phyloP scores from a whole-genome alignment of 2,329 filamentous ascomycete species.

The Cordyceps pruinosa region DNA sequence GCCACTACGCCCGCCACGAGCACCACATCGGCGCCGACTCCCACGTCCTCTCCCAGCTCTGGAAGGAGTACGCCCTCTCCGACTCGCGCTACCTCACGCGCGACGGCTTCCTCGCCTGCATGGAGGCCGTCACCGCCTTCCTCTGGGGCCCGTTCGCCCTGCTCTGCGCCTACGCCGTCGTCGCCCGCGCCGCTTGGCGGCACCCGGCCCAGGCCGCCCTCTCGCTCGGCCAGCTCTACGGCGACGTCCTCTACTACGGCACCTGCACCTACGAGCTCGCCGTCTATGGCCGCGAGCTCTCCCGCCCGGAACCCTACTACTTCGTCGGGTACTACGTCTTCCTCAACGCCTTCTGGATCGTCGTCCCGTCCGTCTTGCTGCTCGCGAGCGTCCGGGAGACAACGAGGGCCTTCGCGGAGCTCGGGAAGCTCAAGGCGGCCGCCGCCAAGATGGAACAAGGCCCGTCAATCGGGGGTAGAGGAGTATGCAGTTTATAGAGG shows the following conservation, averaged over 20 bases:
- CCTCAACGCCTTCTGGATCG: conserved; percentile 40
- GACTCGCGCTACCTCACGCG: conserved; percentile 41
- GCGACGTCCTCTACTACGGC: conserved; percentile 38
- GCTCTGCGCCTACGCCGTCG: conserved; percentile 31
- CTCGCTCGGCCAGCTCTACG: conserved; percentile 36
- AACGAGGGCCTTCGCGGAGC: conserved; percentile 11
- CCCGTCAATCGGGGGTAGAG: not conserved
- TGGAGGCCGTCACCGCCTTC: conserved; percentile 40
- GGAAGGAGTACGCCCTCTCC: conserved; percentile 44
- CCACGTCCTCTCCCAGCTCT: conserved; percentile 37
- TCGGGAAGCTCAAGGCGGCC: not conserved
- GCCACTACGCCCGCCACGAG: conserved; percentile 36
- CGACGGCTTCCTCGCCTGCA: conserved; percentile 38
- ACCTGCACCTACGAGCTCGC: conserved; percentile 32
- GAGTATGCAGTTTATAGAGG: too few species aligned
- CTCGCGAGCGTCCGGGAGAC: conserved; percentile 14
- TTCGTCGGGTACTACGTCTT: conserved; percentile 40
- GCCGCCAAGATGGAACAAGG: not conserved
- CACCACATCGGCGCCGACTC: conserved; percentile 25
- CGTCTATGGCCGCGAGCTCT: conserved; percentile 27
- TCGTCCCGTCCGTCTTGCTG: conserved; percentile 29
- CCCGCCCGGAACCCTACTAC: conserved; percentile 36
- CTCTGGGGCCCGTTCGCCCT: conserved; percentile 41
- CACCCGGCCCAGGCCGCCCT: conserved; percentile 34
- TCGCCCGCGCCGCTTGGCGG: conserved; percentile 29